Evolutionary conservation across 495 filamentous ascomycete species (phyloP), one percentile per base, ranked within the genome.

Genomic region (Daldinia caldariorum): DNA sequence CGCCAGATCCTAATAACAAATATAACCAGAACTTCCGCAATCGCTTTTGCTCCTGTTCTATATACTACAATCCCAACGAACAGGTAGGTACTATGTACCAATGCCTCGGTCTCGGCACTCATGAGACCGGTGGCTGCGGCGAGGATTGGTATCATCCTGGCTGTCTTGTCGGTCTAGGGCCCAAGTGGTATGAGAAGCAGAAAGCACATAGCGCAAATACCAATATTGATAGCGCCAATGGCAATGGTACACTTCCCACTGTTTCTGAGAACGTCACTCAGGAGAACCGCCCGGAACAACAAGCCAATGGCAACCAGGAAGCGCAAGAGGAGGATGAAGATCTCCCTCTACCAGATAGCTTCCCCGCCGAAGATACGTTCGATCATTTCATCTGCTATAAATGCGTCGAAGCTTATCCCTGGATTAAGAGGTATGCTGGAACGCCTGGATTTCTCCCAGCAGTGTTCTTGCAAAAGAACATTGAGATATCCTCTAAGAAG

Each of bases 51-150:
- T 92, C 91, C 12, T 99, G 96, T 74, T 88, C 85, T 31, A 88
- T 93, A 72, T 85, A 93, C 58, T 99, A 99, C 74, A 89, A 96
- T 73, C 87, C 93, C 0, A 82, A 93, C 43, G 82, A 89, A 74
- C 93, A 99, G 78, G 94, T 93, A 71, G 95, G 95, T 1, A 97
- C 93, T n/a, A 99, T 99, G 96, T 98, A 94, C 76, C 96, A 99
- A 80, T 99, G 96, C 77, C 77, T 98, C 2, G 93, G 94, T 0
- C 84, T 99, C 4, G 94, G 93, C 0, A 89, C 88, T 0, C 86
- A 86, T 37, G 90, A 90, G 70, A 89, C 90, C 3, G 93, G 92
- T 8, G 94, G 93, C 4, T 99, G 96, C 80, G 94, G 95, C 4
- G 96, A 99, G 81, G 96, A 99, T 78, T 99, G 96, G 96, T 99